These are phyloP conservation scores for Fusarium xylarioides DNA, from an alignment of 2,329 filamentous ascomycete species.

Conservation along the genomic window DNA sequence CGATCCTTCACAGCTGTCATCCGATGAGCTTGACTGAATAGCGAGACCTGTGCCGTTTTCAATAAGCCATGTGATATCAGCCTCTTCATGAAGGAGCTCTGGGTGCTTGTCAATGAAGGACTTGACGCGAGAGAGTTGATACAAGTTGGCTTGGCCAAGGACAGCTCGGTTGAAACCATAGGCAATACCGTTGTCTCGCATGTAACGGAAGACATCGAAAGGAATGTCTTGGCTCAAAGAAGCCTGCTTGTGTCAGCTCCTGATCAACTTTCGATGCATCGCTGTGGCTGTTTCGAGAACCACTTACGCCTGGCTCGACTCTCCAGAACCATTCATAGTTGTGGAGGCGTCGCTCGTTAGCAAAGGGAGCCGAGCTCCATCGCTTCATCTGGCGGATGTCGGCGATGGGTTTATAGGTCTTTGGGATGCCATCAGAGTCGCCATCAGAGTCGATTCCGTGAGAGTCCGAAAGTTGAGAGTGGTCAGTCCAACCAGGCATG, in stretches of 20 bases:
- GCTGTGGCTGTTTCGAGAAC: neutral
- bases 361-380: conserved; percentile 87
- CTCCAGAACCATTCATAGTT: conserved; percentile 69
- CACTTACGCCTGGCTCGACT: conserved; percentile 66
- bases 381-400: conserved; percentile 76
- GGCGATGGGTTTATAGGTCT: conserved; percentile 2
- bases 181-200: conserved; percentile 83
- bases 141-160: conserved; percentile 54
- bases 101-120: conserved; percentile 57
- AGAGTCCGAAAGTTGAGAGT: neutral
- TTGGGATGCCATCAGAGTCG: neutral
- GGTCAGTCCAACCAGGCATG: conserved; percentile 57
- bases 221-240: conserved; percentile 70
- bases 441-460: neutral
- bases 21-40: neutral
- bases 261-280: neutral
- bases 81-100: conserved; percentile 57
- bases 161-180: conserved; percentile 71
- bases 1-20: conserved; percentile 4
- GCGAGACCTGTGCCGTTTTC: neutral
- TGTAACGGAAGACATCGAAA: conserved; percentile 87
- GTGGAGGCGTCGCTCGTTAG: conserved; percentile 76
- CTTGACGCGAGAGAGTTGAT: conserved; percentile 56
- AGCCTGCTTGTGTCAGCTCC: conserved; percentile 50
- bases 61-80: conserved; percentile 60